Evolutionary conservation across 768 basidiomycete species (phyloP).

Genomic region (Punctularia strigosozonata): DNA sequence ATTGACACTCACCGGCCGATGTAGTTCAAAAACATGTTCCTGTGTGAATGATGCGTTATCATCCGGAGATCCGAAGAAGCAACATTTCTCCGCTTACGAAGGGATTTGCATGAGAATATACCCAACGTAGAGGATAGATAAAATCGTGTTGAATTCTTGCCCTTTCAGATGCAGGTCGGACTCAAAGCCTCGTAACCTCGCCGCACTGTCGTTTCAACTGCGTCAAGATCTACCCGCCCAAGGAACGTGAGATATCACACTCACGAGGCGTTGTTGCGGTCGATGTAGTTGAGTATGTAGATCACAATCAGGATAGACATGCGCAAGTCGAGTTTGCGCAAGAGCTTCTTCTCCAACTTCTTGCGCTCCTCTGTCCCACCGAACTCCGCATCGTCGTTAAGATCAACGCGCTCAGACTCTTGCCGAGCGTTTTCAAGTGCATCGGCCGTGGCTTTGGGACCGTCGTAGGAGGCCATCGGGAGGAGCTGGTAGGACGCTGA

Average conservation of each 20-base stretch:
- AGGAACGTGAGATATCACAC: constrained; percentile 8
- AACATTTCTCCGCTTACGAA: constrained; percentile 31
- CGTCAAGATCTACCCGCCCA: background rate
- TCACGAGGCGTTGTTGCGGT: constrained; percentile 62
- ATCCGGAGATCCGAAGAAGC: background rate
- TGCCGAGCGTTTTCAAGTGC: too few relatives aligned
- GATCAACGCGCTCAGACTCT: too few relatives aligned
- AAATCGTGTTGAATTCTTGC: constrained; percentile 51
- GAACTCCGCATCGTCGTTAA: constrained; percentile 17
- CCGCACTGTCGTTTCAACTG: constrained; percentile 33
- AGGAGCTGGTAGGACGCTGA: too few relatives aligned
- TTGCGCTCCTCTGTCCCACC: constrained; percentile 25
- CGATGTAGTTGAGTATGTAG: constrained; percentile 44
- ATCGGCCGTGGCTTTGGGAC: too few relatives aligned
- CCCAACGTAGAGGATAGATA: constrained; percentile 59
- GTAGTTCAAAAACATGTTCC: constrained; percentile 60
- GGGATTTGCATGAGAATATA: constrained; percentile 77
- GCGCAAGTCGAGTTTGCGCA: constrained; percentile 30
- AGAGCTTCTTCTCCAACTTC: constrained; percentile 28
- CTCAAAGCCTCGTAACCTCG: constrained; percentile 62
- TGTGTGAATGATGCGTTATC: constrained; percentile 14
- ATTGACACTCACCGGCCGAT: too few relatives aligned
- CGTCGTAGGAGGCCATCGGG: too few relatives aligned
- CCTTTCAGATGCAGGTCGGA: constrained; percentile 51
- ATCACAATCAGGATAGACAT: constrained; percentile 32